Evolutionary conservation across 163 green algal genomes (phyloP).

Genomic region (Chlorella variabilis): DNA sequence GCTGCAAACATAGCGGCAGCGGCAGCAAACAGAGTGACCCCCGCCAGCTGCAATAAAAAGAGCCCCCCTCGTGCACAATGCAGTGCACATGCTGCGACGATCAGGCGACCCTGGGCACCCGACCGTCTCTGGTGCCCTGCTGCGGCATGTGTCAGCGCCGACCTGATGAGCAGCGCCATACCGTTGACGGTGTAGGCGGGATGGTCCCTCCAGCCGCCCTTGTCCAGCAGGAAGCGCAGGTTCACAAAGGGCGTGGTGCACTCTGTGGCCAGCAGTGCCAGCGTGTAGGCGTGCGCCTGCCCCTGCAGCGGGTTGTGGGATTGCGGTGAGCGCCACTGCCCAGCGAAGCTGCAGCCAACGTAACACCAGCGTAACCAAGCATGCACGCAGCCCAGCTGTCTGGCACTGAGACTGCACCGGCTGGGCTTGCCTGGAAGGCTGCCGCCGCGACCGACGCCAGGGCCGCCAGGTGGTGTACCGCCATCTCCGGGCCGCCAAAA

Average conservation of each 20-base stretch:
- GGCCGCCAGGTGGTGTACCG: constrained; percentile 64
- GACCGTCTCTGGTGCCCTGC: too few relatives aligned
- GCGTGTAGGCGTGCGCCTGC: constrained; percentile 64
- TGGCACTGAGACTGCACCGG: too few relatives aligned
- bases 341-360: too few relatives aligned
- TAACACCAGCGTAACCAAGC: too few relatives aligned
- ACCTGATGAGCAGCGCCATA: constrained; percentile 46
- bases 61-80: too few relatives aligned
- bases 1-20: not conserved
- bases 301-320: not conserved
- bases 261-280: constrained; percentile 71
- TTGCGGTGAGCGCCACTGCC: too few relatives aligned
- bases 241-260: constrained; percentile 76
- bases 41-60: too few relatives aligned
- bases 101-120: too few relatives aligned
- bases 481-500: constrained; percentile 57
- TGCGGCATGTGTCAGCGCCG: not conserved
- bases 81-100: too few relatives aligned
- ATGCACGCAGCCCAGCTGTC: too few relatives aligned
- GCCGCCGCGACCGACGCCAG: constrained; percentile 52
- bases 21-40: too few relatives aligned
- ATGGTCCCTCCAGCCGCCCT: constrained; percentile 22
- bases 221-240: constrained; percentile 61
- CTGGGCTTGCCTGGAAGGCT: not conserved
- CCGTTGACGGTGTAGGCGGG: constrained; percentile 57